Conservation (phyloP, 1,284 basidiomycete species). For the Meripilus lineatus region DNA sequence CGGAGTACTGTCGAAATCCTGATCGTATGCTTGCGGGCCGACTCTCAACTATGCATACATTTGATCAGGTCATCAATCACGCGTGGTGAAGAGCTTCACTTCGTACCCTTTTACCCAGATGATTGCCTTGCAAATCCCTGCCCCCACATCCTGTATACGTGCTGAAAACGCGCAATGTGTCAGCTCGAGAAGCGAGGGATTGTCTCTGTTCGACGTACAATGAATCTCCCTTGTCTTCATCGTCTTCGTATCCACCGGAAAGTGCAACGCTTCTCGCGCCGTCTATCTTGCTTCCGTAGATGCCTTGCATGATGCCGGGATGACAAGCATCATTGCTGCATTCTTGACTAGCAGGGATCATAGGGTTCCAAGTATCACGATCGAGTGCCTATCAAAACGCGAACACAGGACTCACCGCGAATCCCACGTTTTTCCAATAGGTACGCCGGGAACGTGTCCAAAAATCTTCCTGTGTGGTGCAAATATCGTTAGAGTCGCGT, state of each 20-base stretch:
- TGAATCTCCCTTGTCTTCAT: constrained; percentile 32
- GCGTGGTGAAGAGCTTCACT: neutral
- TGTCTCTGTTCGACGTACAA: constrained; percentile 36
- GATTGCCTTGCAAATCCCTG: constrained; percentile 10
- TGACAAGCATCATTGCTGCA: constrained; percentile 14
- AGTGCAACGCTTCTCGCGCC: constrained; percentile 39
- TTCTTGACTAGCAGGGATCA: neutral
- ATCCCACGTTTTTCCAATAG: constrained; percentile 18
- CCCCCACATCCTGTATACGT: constrained; percentile 35
- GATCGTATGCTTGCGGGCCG: constrained; percentile 29
- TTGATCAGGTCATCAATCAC: no score
- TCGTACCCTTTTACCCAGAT: constrained; percentile 13
- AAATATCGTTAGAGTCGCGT: no score
- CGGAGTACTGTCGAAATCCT: constrained; percentile 30
- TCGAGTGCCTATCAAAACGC: neutral
- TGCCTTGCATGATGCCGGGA: constrained; percentile 16
- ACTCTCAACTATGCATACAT: constrained; percentile 18
- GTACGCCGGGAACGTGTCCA: constrained; percentile 20
- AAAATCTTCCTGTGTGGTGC: constrained; percentile 13
- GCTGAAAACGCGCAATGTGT: constrained; percentile 18
- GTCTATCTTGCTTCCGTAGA: constrained; percentile 15
- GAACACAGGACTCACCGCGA: constrained; percentile 15
- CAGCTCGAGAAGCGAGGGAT: neutral
- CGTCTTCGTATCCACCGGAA: constrained; percentile 38
- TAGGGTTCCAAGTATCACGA: no score